Conservation (phyloP, 2,329 filamentous ascomycete species). For the Cordyceps tenuipes region DNA sequence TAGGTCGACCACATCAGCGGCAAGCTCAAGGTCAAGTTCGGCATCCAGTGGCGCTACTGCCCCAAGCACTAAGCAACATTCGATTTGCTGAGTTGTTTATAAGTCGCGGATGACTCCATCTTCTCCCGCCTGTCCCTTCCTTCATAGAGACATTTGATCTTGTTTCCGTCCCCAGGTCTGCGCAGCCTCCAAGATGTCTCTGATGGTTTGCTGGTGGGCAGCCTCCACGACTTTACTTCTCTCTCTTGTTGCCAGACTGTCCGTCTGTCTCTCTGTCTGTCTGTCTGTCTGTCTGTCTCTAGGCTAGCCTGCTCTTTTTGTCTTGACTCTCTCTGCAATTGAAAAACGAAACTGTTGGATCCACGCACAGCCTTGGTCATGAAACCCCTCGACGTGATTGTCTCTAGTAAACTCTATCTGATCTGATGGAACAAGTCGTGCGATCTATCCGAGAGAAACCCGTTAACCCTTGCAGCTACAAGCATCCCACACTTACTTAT, state of each 20-base stretch:
- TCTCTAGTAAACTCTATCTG: background rate
- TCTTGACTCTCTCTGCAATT: background rate
- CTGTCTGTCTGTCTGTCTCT: background rate
- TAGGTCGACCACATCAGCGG: constrained; percentile 21
- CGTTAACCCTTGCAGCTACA: background rate
- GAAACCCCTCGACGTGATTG: background rate
- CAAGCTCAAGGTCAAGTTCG: constrained; percentile 20
- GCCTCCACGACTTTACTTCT: background rate
- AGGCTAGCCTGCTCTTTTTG: background rate
- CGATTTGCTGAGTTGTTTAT: background rate
- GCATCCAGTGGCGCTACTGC: constrained; percentile 17
- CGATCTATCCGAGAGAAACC: background rate
- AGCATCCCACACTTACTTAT: too few relatives aligned
- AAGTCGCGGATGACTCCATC: background rate
- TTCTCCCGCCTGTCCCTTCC: background rate
- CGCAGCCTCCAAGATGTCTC: background rate
- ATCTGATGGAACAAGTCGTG: background rate
- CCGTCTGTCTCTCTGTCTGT: too few relatives aligned
- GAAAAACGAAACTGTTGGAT: background rate
- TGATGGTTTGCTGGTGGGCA: background rate
- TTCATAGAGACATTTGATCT: background rate
- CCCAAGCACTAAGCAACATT: background rate
- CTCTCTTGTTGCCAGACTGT: background rate
- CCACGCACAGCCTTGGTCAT: background rate
- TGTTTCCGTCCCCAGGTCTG: background rate